Percentiles rank a stretch among this genome's conserved stretches.
Conservation (phyloP, 192 early-diverging fungal genomes). For the Umbelopsis ramanniana region DNA sequence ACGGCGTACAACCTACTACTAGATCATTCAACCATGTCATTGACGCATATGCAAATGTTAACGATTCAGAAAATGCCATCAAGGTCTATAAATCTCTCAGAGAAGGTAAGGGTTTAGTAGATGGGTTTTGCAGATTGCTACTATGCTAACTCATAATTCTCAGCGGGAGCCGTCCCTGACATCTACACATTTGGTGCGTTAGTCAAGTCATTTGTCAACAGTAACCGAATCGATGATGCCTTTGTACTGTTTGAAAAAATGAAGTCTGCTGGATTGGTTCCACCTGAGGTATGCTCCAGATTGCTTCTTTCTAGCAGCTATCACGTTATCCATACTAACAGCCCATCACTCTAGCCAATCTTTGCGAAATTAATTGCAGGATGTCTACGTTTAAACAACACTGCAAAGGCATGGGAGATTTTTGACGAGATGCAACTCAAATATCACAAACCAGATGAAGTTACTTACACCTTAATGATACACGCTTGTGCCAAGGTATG, state of each 20-base stretch:
- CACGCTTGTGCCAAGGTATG: slow-evolving; percentile 79
- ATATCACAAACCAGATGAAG: slow-evolving; percentile 76
- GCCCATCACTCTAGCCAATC: slow-evolving; percentile 43
- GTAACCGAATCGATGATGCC: slow-evolving; percentile 65
- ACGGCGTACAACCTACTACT: slow-evolving; percentile 67
- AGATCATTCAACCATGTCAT: slow-evolving; percentile 78
- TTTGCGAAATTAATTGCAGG: slow-evolving; percentile 86
- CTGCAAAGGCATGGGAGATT: slow-evolving; percentile 84
- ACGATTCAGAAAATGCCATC: slow-evolving; percentile 64
- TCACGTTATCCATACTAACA: not conserved
- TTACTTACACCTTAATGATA: slow-evolving; percentile 89
- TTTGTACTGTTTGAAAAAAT: slow-evolving; percentile 80
- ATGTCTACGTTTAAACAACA: slow-evolving; percentile 71
- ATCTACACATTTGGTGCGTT: slow-evolving; percentile 71
- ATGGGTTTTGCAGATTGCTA: not conserved
- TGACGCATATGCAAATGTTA: slow-evolving; percentile 74
- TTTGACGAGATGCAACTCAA: slow-evolving; percentile 88
- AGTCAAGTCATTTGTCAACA: slow-evolving; percentile 69
- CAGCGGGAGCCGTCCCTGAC: slow-evolving; percentile 47
- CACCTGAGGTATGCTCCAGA: slow-evolving; percentile 40
- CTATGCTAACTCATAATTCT: not conserved
- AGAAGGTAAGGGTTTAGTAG: slow-evolving; percentile 26
- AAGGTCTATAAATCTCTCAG: slow-evolving; percentile 68
- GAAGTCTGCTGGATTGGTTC: slow-evolving; percentile 61
- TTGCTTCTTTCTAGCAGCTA: not conserved